Conservation (phyloP, 2,329 filamentous ascomycete species). For the Fusarium sp. region DNA sequence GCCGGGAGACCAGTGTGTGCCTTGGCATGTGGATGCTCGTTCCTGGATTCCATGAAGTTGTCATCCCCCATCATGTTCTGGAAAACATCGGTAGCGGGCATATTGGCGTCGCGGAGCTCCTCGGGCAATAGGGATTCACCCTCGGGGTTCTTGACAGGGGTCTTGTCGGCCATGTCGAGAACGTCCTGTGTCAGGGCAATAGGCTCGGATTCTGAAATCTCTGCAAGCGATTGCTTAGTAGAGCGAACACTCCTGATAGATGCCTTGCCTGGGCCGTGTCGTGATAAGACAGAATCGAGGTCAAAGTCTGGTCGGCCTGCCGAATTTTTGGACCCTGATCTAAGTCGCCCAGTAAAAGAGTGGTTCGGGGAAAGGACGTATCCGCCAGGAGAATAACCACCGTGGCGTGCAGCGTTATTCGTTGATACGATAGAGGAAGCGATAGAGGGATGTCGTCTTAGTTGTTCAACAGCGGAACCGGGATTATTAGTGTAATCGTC, state of each 20-base stretch:
- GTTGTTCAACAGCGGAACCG: constrained; percentile 42
- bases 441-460: constrained; percentile 60
- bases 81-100: constrained; percentile 49
- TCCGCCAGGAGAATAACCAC: constrained; percentile 75
- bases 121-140: constrained; percentile 53
- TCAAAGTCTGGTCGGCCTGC: constrained; percentile 55
- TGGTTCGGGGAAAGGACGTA: constrained; percentile 75
- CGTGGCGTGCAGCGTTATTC: constrained; percentile 73
- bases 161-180: constrained; percentile 65
- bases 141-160: constrained; percentile 53
- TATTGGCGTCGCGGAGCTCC: constrained; percentile 51
- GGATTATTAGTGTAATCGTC: constrained; percentile 46
- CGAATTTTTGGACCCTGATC: constrained; percentile 66
- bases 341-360: constrained; percentile 67
- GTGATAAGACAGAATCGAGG: constrained; percentile 55
- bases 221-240: constrained; percentile 63
- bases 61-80: constrained; percentile 50
- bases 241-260: constrained; percentile 64
- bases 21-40: constrained; percentile 14
- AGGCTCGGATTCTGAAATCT: constrained; percentile 68
- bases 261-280: constrained; percentile 66
- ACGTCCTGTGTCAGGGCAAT: constrained; percentile 62
- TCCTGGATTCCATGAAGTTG: constrained; percentile 31
- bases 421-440: constrained; percentile 74
- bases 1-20: constrained; percentile 19